A percentile compares a stretch with the other conserved stretches of the same genome.
Conservation (phyloP, 108 stramenopile genomes). For the Skeletonema tropicum region DNA sequence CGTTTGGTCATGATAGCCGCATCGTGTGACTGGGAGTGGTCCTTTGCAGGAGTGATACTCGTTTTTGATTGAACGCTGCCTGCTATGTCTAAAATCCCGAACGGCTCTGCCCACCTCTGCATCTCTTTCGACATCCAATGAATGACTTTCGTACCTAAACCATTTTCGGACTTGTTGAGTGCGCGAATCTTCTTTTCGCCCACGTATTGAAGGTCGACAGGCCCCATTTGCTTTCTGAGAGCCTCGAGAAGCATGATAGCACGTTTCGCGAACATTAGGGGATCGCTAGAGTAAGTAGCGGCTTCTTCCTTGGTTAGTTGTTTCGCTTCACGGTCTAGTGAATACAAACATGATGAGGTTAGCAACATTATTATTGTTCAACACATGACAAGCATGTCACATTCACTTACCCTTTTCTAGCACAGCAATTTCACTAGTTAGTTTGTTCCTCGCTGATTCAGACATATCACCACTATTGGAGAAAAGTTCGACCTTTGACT, state of each 20-base stretch:
- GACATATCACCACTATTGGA: constrained; percentile 4
- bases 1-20: constrained; percentile 69
- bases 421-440: constrained; percentile 28
- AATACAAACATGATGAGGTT: background rate
- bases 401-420: constrained; percentile 29
- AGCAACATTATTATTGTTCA: background rate
- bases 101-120: constrained; percentile 39
- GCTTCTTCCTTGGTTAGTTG: constrained; percentile 29
- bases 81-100: constrained; percentile 56
- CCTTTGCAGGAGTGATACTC: constrained; percentile 51
- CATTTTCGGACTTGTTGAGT: constrained; percentile 62
- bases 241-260: constrained; percentile 54
- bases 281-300: constrained; percentile 30
- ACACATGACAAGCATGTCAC: background rate
- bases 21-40: constrained; percentile 52
- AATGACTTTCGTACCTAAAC: constrained; percentile 69
- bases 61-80: constrained; percentile 57
- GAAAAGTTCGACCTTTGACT: constrained; percentile 6
- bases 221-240: constrained; percentile 51
- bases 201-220: constrained; percentile 45
- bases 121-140: constrained; percentile 71
- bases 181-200: constrained; percentile 48
- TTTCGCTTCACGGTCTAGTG: constrained; percentile 4
- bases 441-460: constrained; percentile 16
- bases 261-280: constrained; percentile 58